Evolutionary conservation across 345 rosid species (phyloP), one percentile per base, ranked within the genome.

Genomic region (Ceriops tagal): DNA sequence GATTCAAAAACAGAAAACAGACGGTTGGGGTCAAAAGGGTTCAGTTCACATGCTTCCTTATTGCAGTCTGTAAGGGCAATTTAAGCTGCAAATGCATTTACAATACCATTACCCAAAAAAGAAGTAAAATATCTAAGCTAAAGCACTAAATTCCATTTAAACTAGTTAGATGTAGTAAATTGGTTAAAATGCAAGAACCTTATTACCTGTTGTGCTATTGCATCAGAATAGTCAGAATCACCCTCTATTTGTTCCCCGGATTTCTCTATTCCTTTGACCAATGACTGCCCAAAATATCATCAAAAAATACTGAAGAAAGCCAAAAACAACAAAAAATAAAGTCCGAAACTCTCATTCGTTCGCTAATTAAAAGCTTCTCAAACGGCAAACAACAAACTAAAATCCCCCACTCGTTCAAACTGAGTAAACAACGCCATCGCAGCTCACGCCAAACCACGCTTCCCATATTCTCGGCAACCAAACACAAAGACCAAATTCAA

Each of bases 151-250:
- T 3, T 18, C 49, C 49, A 13, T 15, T 43, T 43, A 43, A 43
- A 13, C 49, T 4, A 43, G 18, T 3, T 43, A 43, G 49, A 53
- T 28, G 9, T 3, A 22, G 1, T 8, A 27, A 66, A 52, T 22
- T 56, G 56, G 43, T 24, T 9, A 66, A 70, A 64, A 74, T 59
- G 43, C 13, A 34, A 68, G 59, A 65, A 43, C 55, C 59, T 68
- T 10, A 21, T 68, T 79, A 93, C 98, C 92, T 89, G 96, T 7
- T 87, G 81, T 18, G 89, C 81, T 35, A 89, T 52, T 39, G 84
- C 96, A 72, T 89, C 95, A 49, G 85, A 61, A 20, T 71, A 53
- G 69, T 85, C 95, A 68, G 86, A 61, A 62, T 84, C 93, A 4
- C 83, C 89, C 77, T 84, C 87, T 0, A 74, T 39, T 60, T 79